Evolutionary conservation across 2,329 filamentous ascomycete genomes (phyloP), one percentile per base, ranked within the genome.

Genomic region (Diaporthe aspalathi): DNA sequence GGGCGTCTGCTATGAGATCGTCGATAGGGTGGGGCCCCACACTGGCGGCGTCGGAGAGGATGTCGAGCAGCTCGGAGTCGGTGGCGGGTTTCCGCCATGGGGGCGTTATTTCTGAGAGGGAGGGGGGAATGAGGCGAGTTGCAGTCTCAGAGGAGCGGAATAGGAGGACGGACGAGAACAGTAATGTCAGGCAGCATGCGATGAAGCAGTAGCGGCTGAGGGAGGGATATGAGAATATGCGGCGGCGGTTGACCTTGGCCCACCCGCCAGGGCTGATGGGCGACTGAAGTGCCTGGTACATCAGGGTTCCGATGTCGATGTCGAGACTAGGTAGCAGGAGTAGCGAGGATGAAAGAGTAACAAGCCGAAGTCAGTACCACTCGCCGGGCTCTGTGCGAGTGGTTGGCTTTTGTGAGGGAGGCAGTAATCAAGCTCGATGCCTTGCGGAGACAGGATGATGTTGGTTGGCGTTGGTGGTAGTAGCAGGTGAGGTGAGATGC

Each of bases 1-100:
- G 79, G 38, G 84, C 83, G 1, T 77, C 76, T 24, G 78, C 77
- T 47, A 87, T 84, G 14, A 87, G 76, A 9, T 79, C 77, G 72
- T 86, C 84, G 73, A 87, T 85, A 5, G 84, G 83, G 70, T 87
- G 85, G 3, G 70, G 67, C 16, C 68, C 68, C 12, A 43, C 40
- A 43, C 66, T 69, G 24, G 66, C 52, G 60, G 72, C 53, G 45
- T 70, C 62, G 56, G 71, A 43, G 27, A 68, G 32, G 53, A 62
- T 27, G 38, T 72, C 67, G 76, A 70, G 67, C 70, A 75, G 24
- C 74, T 74, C 24, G 65, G 71, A n/a, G 14, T 70, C 50, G 74
- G 73, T 27, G 69, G 66, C n/a, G 52, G 75, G 54, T 67, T 66
- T 49, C 53, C 74, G 73, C 45, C 47, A 71, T 32, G 63, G 73